Conservation (phyloP, 768 basidiomycete genomes). For the Jaapia argillacea region DNA sequence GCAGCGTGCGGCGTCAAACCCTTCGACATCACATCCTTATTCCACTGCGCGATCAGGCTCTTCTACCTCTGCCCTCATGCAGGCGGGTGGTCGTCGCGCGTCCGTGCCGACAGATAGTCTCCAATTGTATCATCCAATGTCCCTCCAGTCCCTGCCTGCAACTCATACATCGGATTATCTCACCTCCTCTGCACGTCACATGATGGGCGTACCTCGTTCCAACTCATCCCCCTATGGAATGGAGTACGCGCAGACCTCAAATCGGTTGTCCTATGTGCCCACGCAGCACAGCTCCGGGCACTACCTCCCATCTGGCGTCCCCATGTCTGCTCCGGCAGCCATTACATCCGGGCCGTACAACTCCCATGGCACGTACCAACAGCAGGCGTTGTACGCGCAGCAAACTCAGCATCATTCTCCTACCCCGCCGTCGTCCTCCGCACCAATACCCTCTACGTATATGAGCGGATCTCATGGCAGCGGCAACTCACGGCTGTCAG, state of each 20-base stretch:
- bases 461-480: background rate
- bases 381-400: slow-evolving; percentile 1
- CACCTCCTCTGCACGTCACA: slow-evolving; percentile 33
- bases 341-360: background rate
- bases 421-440: background rate
- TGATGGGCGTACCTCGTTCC: slow-evolving; percentile 29
- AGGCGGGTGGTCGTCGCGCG: slow-evolving; percentile 35
- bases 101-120: slow-evolving; percentile 64
- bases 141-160: slow-evolving; percentile 43
- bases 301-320: background rate
- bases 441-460: background rate
- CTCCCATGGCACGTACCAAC: background rate
- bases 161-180: slow-evolving; percentile 24
- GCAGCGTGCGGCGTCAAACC: slow-evolving; percentile 63
- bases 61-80: slow-evolving; percentile 11
- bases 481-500: too few relatives aligned
- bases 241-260: background rate
- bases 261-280: background rate
- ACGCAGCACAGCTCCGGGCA: background rate
- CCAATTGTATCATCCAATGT: slow-evolving; percentile 73
- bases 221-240: background rate
- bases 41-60: slow-evolving; percentile 29
- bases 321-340: background rate
- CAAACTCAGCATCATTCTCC: background rate
- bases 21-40: slow-evolving; percentile 72